Base-by-base conservation (phyloP, 2,329 filamentous ascomycete species). In the Ophiostoma sp. region DNA sequence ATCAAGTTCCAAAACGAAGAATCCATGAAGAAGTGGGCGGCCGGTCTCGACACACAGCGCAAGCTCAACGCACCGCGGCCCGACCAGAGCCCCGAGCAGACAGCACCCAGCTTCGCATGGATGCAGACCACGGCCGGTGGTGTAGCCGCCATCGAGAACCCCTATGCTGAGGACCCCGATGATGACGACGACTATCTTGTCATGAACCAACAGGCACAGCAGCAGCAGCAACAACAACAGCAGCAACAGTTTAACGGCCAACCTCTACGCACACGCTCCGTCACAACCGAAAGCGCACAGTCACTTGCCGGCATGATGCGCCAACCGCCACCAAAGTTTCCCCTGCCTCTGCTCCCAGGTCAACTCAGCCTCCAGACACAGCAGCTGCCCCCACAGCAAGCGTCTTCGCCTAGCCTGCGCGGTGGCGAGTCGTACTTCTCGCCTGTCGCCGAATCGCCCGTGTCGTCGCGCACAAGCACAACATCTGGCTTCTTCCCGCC, bases 1-100 rank as follows among this genome's bases (percentile, higher is more conserved):
- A 97, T 99, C 80, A 93, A 93, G 77, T 98, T 98, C 81, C 88
- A 89, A 69, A 96, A 95, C 75, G 96, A 99, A 81, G 94, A 97
- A 77, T 90, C 87, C 17, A 94, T 98, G 91, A 95, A 92, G 82
- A 97, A 95, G 80, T 99, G 96, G 96, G 91, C 92, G 36, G 85
- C 86, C 9, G 90, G 93, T 55, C 89, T 98, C 33, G 93, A 97
- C 76, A 86, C 84, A 1, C 95, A 97, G 82, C 88, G 94, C 74
- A 89, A 90, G 85, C 83, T 86, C 80, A 86, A 89, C 78, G 81
- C 86, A 75, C 80, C 87, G 76, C 81, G 88, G 80, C 64, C 87
- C 78, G 81, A 83, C 19, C 76, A 81, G 36, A 85, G 82, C 78
- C 82, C 85, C 2, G 84, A 87, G n/a, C 81, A 85, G 69, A 74